Conservation (phyloP, 2,329 filamentous ascomycete species). For the Ascochyta lentis region DNA sequence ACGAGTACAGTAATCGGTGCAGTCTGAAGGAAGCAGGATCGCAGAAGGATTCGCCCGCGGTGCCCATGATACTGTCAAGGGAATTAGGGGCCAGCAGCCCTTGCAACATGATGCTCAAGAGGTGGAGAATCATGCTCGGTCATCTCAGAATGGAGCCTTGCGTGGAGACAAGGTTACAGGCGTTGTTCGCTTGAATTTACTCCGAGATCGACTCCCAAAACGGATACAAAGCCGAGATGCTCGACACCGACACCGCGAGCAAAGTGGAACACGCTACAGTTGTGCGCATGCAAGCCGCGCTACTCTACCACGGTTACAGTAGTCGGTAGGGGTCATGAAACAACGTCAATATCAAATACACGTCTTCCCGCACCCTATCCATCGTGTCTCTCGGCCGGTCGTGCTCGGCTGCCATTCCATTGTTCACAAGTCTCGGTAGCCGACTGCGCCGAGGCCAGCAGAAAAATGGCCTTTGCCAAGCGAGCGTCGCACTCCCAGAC, state of each 20-base stretch:
- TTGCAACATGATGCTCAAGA: conserved; percentile 14
- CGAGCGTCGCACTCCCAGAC: conserved; percentile 10
- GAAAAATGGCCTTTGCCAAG: conserved; percentile 19
- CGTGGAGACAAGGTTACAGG: conserved; percentile 11
- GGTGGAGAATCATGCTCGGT: conserved; percentile 19
- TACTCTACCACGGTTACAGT: conserved; percentile 12
- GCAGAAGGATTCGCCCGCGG: conserved; percentile 13
- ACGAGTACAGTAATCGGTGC: conserved; percentile 10
- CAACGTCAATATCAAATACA: conserved; percentile 19
- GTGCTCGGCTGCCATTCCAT: conserved; percentile 1
- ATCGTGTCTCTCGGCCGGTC: conserved; percentile 4
- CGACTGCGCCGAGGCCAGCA: conserved; percentile 16
- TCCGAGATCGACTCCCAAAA: conserved; percentile 23
- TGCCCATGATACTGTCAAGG: conserved; percentile 14
- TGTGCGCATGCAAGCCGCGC: conserved; percentile 4
- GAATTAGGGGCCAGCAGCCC: conserved; percentile 12
- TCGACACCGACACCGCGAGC: conserved; percentile 13
- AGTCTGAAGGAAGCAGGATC: conserved; percentile 14
- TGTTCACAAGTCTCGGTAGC: conserved; percentile 1
- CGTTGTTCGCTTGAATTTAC: conserved; percentile 13
- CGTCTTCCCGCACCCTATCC: conserved; percentile 1
- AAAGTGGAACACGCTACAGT: conserved; percentile 12
- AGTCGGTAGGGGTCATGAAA: conserved; percentile 18
- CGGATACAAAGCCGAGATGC: conserved; percentile 15
- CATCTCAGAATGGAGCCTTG: conserved; percentile 10